Evolutionary conservation across 2,329 filamentous ascomycete species (phyloP).

Genomic region (Monilinia polystroma): DNA sequence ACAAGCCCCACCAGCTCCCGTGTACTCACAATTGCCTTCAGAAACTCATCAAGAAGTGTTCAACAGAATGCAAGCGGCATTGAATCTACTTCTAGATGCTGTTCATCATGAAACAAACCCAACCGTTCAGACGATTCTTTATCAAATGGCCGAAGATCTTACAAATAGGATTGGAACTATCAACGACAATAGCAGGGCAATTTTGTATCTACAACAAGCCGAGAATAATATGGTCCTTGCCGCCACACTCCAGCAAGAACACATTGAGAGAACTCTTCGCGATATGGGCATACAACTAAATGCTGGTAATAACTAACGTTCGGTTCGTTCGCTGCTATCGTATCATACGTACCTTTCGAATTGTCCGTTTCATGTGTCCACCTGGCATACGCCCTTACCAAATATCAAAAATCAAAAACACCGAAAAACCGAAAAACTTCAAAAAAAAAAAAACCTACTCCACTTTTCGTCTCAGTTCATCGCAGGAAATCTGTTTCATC

Average conservation of each 20-base stretch:
- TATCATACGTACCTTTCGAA: too few species aligned
- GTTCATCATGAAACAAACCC: too few species aligned
- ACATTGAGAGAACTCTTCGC: not conserved
- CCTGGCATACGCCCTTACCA: not conserved
- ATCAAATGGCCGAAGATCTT: too few species aligned
- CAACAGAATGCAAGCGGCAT: not conserved
- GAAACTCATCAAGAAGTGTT: not conserved
- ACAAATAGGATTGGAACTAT: too few species aligned
- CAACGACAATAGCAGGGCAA: too few species aligned
- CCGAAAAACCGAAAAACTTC: too few species aligned
- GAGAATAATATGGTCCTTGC: too few species aligned
- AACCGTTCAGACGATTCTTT: too few species aligned
- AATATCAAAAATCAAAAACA: too few species aligned
- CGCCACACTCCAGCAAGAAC: too few species aligned
- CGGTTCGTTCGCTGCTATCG: too few species aligned
- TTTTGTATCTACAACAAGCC: too few species aligned
- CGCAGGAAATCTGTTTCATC: not conserved
- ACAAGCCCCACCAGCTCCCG: not conserved
- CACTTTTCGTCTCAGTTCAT: not conserved
- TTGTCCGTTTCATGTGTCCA: not conserved
- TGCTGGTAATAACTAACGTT: not conserved
- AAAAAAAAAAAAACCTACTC: not conserved
- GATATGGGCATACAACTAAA: not conserved
- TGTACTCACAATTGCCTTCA: not conserved
- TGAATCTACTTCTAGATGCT: not conserved